phyloP scores from a whole-genome alignment of 257 asterid species.

The Petunia axillaris region DNA sequence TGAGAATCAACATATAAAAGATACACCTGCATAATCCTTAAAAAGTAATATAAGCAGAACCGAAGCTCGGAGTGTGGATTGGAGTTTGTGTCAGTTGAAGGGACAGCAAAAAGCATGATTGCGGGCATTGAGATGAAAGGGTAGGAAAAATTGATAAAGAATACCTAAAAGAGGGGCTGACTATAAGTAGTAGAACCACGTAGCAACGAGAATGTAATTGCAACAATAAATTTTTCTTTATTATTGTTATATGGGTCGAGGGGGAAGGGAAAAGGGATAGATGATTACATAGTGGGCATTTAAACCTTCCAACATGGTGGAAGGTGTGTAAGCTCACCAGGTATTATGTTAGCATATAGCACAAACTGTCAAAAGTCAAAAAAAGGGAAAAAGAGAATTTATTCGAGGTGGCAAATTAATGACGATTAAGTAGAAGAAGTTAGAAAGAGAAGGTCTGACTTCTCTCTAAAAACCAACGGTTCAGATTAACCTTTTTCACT shows the following conservation, averaged over 20 bases:
- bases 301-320: not conserved
- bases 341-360: slow-evolving; percentile 12
- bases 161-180: not conserved
- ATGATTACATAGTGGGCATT: not conserved
- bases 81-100: slow-evolving; percentile 10
- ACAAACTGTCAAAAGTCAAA: not conserved
- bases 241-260: not conserved
- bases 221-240: not conserved
- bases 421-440: too few relatives aligned
- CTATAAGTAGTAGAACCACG: not conserved
- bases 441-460: too few relatives aligned
- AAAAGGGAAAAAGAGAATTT: not conserved
- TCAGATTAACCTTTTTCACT: too few relatives aligned
- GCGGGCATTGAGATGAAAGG: slow-evolving; percentile 13
- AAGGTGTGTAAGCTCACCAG: slow-evolving; percentile 15
- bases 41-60: not conserved
- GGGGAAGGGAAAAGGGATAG: not conserved
- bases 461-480: too few relatives aligned
- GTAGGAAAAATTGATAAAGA: not conserved
- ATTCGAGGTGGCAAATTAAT: too few relatives aligned
- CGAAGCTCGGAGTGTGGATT: not conserved
- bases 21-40: not conserved
- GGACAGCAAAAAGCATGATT: slow-evolving; percentile 10
- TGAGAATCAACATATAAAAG: not conserved
- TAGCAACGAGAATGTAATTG: not conserved